Evolutionary conservation across 2,329 filamentous ascomycete genomes (phyloP), one percentile per base, ranked within the genome.

Genomic region (Ceratocystis albifundus): DNA sequence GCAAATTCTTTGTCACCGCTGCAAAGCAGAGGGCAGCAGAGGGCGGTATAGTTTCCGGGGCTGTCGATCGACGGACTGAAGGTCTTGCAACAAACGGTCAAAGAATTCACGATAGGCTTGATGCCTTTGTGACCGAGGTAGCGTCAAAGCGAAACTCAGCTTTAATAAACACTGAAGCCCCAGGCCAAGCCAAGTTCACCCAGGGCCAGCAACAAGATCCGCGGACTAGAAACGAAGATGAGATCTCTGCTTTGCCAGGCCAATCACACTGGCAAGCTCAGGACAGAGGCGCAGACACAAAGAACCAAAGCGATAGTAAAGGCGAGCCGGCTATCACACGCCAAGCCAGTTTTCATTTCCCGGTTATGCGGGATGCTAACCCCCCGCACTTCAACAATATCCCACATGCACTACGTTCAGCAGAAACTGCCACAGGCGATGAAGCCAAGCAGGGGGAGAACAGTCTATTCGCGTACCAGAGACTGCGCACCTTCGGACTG

Each of bases 1-100:
- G 92, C 78, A 92, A 96, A 74, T 96, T 96, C 79, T 96, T 90
- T 76, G 89, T 96, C 70, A 97, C 93, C 0, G 85, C 88, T 0
- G 83, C 90, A 6, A 87, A 88, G 70, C 66, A 70, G 63, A 65
- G 63, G 15, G 32, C 32, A 45, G 68, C 44, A 15, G 50, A 61
- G 28, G 10, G 48, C 32, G 17, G 25, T 30, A 20, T 36, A n/a
- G 75, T 76, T 17, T 72, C 75, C 6, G 70, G 75, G 44, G 73
- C 75, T 69, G 67, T 72, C 59, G 70, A 66, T 25, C 59, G 61
- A 8, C 44, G 50, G 6, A 69, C 72, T 61, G 72, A 71, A 5
- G 70, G 74, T 53, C 75, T 87, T 72, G 87, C 87, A 2, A 80
- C 93, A 4, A 41, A 41, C 66, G 90, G 87, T 71, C 86, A 87